Base-by-base conservation (phyloP, 2,329 filamentous ascomycete species). In the Neofusicoccum parvum region DNA sequence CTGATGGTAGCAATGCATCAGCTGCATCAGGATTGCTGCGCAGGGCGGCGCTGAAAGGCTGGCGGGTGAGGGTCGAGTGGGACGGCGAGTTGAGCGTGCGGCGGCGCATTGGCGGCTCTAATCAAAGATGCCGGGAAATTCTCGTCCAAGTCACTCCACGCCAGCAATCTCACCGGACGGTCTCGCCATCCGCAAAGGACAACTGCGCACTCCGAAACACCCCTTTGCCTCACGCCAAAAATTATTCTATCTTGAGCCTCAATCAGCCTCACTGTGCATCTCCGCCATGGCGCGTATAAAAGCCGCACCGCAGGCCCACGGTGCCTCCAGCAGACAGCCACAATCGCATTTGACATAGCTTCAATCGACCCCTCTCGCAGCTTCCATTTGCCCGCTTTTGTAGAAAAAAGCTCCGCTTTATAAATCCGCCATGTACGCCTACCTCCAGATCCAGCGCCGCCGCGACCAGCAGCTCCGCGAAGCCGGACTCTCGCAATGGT, bases 381-480 rank as follows among this genome's bases (percentile, higher is more conserved):
- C 48, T 64, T 54, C 62, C 62, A 23, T 64, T 64, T 14, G 39
- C 34, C 49, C 62, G 43, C 41, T 17, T 32, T 14, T 39, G 39
- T 56, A 49, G 1, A 32, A 32, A 2, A 32, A 32, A 32, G 27
- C 27, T 32, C 27, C 27, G 27, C 27, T 32, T 32, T 32, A 32
- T 49, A 46, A 27, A 60, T 46, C 12, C 48, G 20, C 20, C 60
- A 64, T 64, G 62, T 54, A 56, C 50, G 51, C 62, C 62, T 64
- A 54, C 39, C 50, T 64, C 15, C 49, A 64, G 17, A 64, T 64
- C 62, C 62, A 64, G 62, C 62, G 62, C 62, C 49, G 51, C 49
- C 62, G 62, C 50, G 62, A 64, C 62, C 49, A 64, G 50, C 37
- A 64, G 41, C 62, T 64, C 41, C 56, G 56, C 56, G 56, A 60